Conservation (phyloP, 352 stramenopile species). For the Achlya hypogyna region DNA sequence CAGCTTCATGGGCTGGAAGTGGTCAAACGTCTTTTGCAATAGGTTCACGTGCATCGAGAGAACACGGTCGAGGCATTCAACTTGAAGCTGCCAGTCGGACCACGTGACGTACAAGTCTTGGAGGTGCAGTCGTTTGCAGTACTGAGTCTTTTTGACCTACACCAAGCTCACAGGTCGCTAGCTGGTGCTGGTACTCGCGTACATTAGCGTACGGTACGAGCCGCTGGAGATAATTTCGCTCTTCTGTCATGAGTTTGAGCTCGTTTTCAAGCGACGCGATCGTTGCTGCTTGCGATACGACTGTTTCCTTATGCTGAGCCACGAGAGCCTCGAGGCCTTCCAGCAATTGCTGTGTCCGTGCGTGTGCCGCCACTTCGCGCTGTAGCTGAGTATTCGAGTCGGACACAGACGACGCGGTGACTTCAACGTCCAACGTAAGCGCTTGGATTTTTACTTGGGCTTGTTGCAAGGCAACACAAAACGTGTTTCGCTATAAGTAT, state of each 20-base stretch:
- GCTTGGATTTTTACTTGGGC: not conserved
- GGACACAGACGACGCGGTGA: not conserved
- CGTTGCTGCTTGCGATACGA: not conserved
- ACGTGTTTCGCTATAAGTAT: conserved; percentile 4
- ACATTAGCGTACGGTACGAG: conserved; percentile 12
- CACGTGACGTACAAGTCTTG: conserved; percentile 10
- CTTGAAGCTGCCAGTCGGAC: conserved; percentile 15
- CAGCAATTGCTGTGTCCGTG: not conserved
- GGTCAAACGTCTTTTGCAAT: not conserved
- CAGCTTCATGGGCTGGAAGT: not conserved
- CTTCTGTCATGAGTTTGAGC: not conserved
- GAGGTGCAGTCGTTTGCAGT: conserved; percentile 8
- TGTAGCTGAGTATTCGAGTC: not conserved
- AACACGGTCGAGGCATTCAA: conserved; percentile 1
- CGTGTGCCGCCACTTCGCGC: not conserved
- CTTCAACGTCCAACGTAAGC: not conserved
- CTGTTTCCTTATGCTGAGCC: not conserved
- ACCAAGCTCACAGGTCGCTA: not conserved
- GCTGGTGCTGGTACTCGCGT: not conserved
- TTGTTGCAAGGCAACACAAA: conserved; percentile 12
- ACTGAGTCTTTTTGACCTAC: conserved; percentile 13
- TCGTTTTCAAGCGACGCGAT: not conserved
- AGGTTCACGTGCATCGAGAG: not conserved
- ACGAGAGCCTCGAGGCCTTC: not conserved
- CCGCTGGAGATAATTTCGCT: conserved; percentile 3